Evolutionary conservation across 139 green algal genomes (phyloP), one percentile per base, ranked within the genome.

Genomic region (Mychonastes homosphaera): DNA sequence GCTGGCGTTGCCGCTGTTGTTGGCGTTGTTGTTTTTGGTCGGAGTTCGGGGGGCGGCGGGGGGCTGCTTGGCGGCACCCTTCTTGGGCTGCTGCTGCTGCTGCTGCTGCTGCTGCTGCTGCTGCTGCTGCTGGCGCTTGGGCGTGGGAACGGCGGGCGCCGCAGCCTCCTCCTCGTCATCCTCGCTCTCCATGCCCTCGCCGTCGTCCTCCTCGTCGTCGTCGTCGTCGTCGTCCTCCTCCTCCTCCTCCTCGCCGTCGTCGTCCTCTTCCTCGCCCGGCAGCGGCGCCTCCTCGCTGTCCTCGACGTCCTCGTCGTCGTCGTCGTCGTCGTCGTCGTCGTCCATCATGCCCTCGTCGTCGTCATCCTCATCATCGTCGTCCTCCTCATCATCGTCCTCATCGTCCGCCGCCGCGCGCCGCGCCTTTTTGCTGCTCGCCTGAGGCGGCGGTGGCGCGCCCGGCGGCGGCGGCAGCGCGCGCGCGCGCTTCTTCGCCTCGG

Each of bases 321-420:
- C 56, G 21, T 67, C 69, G 8, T 68, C 62, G 9, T 55, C 46
- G 6, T 74, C 67, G 1, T 67, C 48, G 40, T 75, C 72, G 39
- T 13, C 21, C 36, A 32, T 54, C 41, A 23, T 32, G 47, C 30
- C 23, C 19, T 38, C 58, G 23, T 40, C 50, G 34, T 34, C 41
- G 12, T 67, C 56, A 30, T 57, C 51, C 7, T 63, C 52, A 38
- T 51, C 23, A 21, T 19, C 52, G 12, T 64, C 58, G 18, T 66
- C 66, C 8, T 65, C 67, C 18, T 73, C 75, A 24, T 67, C 58
- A 1, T 70, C 52, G 13, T 19, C 56, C 45, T 43, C 44, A 1
- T 58, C 59, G 0, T 45, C 41, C 21, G 47, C 28, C 36, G 56
- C 52, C 19, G 67, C 32, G 2, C 33, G 13, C 13, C 32, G 33